A percentile compares a stretch with the other conserved stretches of the same genome.
Evolutionary conservation across 805 yeast species (phyloP).

Genomic region (Isabelozyma heimii): DNA sequence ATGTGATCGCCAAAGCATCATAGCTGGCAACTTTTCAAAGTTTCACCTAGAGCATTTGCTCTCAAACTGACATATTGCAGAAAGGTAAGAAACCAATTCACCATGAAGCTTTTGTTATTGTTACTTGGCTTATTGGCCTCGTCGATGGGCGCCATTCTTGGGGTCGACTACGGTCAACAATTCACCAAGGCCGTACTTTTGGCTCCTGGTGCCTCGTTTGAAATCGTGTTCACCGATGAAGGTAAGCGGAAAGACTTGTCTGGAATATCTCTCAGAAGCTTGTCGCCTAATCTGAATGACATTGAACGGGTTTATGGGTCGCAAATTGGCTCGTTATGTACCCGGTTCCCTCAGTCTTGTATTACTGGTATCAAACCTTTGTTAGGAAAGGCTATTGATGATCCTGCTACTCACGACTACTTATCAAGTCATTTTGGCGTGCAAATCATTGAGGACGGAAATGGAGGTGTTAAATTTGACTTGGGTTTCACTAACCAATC

Average conservation of each 20-base stretch:
- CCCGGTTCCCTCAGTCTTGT: constrained; percentile 72
- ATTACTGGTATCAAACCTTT: constrained; percentile 66
- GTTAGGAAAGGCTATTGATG: constrained; percentile 60
- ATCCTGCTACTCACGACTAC: constrained; percentile 47
- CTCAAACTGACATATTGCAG: background rate
- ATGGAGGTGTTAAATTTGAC: constrained; percentile 54
- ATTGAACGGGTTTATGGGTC: constrained; percentile 78
- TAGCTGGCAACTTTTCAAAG: background rate
- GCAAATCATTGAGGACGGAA: constrained; percentile 36
- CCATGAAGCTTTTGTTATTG: constrained; percentile 6
- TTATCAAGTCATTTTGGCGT: constrained; percentile 60
- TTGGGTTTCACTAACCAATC: constrained; percentile 33
- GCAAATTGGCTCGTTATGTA: constrained; percentile 63
- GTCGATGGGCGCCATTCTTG: constrained; percentile 65
- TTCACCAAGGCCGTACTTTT: constrained; percentile 82
- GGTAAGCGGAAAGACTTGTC: constrained; percentile 87
- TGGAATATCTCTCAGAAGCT: constrained; percentile 64
- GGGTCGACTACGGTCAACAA: constrained; percentile 87
- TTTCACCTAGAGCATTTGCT: background rate
- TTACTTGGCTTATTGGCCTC: constrained; percentile 10
- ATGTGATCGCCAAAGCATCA: background rate
- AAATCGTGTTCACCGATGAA: constrained; percentile 83
- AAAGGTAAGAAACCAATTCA: background rate
- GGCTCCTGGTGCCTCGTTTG: constrained; percentile 88
- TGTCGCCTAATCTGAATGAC: constrained; percentile 23